These are phyloP conservation scores for Trametes versicolor DNA, from an alignment of 1,284 basidiomycete species.

Conservation along the genomic window DNA sequence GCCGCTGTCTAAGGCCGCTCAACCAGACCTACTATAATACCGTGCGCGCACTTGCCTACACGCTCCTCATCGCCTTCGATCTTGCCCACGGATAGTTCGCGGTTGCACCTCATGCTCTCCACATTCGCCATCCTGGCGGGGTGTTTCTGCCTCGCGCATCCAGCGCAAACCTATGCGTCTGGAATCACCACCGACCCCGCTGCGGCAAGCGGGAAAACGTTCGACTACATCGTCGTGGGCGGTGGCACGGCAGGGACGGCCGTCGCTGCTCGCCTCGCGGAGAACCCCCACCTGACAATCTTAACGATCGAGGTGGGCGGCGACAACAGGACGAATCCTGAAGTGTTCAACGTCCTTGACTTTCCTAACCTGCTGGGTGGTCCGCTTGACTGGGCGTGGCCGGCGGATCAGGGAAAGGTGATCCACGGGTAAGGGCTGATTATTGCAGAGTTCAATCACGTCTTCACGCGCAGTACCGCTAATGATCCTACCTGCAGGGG, in stretches of 20 bases:
- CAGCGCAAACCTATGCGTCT: neutral
- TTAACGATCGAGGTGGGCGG: conserved; percentile 67
- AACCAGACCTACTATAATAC: too few species aligned
- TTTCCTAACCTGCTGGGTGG: conserved; percentile 58
- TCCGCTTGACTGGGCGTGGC: conserved; percentile 59
- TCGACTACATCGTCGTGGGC: conserved; percentile 75
- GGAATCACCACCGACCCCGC: conserved; percentile 10
- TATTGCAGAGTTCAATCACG: neutral
- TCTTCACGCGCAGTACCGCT: neutral
- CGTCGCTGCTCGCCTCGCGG: conserved; percentile 67
- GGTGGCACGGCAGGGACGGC: conserved; percentile 70
- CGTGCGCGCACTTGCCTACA: too few species aligned
- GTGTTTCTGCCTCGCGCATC: too few species aligned
- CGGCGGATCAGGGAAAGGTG: conserved; percentile 54
- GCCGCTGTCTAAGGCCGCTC: too few species aligned
- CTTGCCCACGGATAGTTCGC: too few species aligned
- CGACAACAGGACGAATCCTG: conserved; percentile 57
- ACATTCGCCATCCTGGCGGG: too few species aligned
- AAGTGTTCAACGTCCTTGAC: conserved; percentile 58
- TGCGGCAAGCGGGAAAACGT: conserved; percentile 44
- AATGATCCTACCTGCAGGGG: conserved; percentile 7
- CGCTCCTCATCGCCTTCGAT: too few species aligned
- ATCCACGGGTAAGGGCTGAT: conserved; percentile 53
- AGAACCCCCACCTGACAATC: conserved; percentile 60
- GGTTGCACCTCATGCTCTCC: too few species aligned